Base-by-base conservation (phyloP, 192 early-diverging fungal species). In the Rhizoclosmatium globosum region DNA sequence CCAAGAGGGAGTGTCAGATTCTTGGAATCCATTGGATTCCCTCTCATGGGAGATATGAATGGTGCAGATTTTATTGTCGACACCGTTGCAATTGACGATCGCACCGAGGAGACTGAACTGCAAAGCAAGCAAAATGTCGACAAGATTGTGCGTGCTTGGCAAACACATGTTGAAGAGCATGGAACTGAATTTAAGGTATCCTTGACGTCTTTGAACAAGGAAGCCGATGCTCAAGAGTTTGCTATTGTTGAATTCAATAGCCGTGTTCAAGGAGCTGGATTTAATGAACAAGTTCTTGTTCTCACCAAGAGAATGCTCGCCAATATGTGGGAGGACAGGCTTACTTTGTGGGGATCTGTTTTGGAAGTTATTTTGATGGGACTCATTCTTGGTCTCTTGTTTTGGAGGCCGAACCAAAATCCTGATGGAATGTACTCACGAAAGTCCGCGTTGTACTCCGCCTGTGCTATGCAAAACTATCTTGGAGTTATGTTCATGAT, bases 31-130 rank as follows among this genome's bases (percentile, higher is more conserved):
- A 68, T 90, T 17, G 88, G 88, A 19, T 84, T 84, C 73, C 85
- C 82, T 57, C 85, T 91, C 67, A 88, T 87, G 2, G 65, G 79
- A 61, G 83, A 90, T 70, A 85, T 89, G 76, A 94, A 94, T 74
- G 91, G 90, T 0, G 91, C 92, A 38, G 92, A 94, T 70, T 91
- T 85, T 69, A 81, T 92, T 64, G 78, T 94, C 62, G 88, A 92
- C 45, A 64, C 91, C 50, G 67, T 81, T 23, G 71, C 79, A 21
- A 71, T 86, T 23, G 85, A 86, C 64, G 77, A 81, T 72, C 77
- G 85, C 0, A 75, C 74, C 41, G 64, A 60, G 2, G 57, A 11
- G 7, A 48, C 74, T 23, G 82, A 86, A 62, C 50, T 47, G 42
- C 47, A 17, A 21, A 64, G 69, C 21, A 60, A 57, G 3, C n/a